Evolutionary conservation across 352 stramenopile genomes (phyloP), one percentile per base, ranked within the genome.

Genomic region (Globisporangium orthogonon): DNA sequence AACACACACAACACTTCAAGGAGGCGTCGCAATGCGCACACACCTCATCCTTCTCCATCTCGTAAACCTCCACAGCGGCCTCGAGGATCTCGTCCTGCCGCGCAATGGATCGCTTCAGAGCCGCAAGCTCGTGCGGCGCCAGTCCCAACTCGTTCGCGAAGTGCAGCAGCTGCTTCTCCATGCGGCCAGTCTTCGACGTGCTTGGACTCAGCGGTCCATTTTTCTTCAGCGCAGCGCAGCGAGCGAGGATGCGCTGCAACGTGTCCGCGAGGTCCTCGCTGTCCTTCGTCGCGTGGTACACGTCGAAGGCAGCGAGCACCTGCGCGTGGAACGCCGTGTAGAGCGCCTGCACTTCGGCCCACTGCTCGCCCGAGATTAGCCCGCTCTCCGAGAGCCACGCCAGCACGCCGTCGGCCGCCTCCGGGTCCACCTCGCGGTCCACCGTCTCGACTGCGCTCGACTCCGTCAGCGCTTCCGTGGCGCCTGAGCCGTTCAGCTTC

Each of bases 271-370:
- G 74, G 39, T 90, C 78, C 2, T 66, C 58, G 0, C 60, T 61
- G 30, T 90, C 78, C n/a, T 77, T 54, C 0, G 70, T 86, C 7
- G 67, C 61, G 6, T 66, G 58, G 23, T 76, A 74, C 9, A 92
- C 78, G 33, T 89, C 74, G 29, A 88, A 74, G 0, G 76, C 79
- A 4, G 78, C 79, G 3, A 87, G 51, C 23, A 73, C 77, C 29
- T 63, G 69, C 1, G 78, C 47, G 23, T 89, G 76, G 2, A 62
- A 49, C n/a, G 43, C 54, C 2, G 48, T 47, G 10, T 86, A 40
- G 2, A 75, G 62, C 7, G 60, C 52, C 50, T 83, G 59, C 9
- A 86, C 54, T 0, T 55, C 35, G 5, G 61, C 56, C 3, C 63
- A 48, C 44, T 84, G 63, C 0, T 69, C 50, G 4, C 37, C 33